phyloP scores from a whole-genome alignment of 345 rosid species.

The Bruguiera sexangula region DNA sequence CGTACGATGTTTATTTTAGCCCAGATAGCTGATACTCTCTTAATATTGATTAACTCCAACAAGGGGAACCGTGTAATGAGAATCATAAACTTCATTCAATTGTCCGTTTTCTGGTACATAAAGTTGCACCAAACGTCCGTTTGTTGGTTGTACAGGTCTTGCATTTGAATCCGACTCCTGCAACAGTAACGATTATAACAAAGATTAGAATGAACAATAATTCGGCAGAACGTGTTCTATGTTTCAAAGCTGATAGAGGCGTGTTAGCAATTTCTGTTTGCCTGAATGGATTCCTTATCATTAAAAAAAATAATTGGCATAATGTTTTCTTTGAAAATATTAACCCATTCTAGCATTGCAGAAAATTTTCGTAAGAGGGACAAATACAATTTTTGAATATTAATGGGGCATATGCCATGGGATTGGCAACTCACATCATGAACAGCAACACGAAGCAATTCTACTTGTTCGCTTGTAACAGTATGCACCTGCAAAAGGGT shows the following conservation, averaged over 20 bases:
- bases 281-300: no score
- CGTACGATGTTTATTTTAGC: no score
- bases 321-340: not conserved
- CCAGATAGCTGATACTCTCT: no score
- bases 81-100: not conserved
- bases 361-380: no score
- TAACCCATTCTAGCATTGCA: not conserved
- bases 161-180: conserved; percentile 71
- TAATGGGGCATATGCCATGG: no score
- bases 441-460: conserved; percentile 65
- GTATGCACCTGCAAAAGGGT: conserved; percentile 48
- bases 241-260: no score
- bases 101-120: conserved; percentile 28
- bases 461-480: conserved; percentile 53
- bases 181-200: conserved; percentile 2
- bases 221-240: no score
- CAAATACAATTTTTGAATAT: not conserved
- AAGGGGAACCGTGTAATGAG: no score
- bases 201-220: no score
- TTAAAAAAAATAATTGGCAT: no score
- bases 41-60: no score
- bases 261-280: no score
- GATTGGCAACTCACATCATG: conserved; percentile 62
- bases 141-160: conserved; percentile 54
- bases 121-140: conserved; percentile 44